Percentiles rank a stretch among this genome's conserved stretches.
These are phyloP conservation scores for Isabelozyma pseudorhagii DNA, from an alignment of 805 yeast genomes.

Conservation along the genomic window DNA sequence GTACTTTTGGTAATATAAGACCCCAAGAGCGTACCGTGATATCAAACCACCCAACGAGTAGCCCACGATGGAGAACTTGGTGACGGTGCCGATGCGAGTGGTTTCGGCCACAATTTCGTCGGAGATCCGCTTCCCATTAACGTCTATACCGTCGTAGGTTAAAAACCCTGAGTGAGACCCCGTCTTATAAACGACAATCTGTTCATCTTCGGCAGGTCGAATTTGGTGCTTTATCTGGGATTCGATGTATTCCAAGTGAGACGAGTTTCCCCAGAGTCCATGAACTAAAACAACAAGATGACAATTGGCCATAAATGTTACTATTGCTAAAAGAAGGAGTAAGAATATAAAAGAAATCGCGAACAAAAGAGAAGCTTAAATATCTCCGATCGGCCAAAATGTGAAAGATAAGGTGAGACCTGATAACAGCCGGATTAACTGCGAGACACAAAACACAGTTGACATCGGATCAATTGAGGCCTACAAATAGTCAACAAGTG, in stretches of 20 bases:
- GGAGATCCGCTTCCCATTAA: conserved; percentile 74
- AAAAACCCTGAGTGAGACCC: conserved; percentile 66
- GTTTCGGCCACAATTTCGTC: conserved; percentile 50
- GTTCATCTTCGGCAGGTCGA: conserved; percentile 17
- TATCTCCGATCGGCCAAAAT: too few species aligned
- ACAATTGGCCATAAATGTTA: conserved; percentile 20
- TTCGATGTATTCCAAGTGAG: conserved; percentile 63
- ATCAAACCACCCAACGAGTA: conserved; percentile 44
- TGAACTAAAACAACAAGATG: conserved; percentile 75
- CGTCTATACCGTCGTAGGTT: conserved; percentile 85
- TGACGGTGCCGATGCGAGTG: conserved; percentile 23
- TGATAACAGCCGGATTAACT: too few species aligned
- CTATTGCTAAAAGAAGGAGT: background rate
- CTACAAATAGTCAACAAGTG: too few species aligned
- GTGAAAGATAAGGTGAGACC: too few species aligned
- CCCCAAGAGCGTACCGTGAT: conserved; percentile 39
- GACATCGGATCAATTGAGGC: too few species aligned
- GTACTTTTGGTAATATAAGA: conserved; percentile 49
- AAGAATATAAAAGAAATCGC: background rate
- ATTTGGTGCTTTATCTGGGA: conserved; percentile 37
- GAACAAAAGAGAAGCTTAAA: conserved; percentile 6
- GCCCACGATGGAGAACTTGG: conserved; percentile 37
- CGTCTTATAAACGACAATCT: conserved; percentile 47
- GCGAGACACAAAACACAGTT: too few species aligned
- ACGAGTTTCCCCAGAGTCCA: conserved; percentile 81